phyloP scores from a whole-genome alignment of 2,329 filamentous ascomycete species.

The Cladosporium velox region DNA sequence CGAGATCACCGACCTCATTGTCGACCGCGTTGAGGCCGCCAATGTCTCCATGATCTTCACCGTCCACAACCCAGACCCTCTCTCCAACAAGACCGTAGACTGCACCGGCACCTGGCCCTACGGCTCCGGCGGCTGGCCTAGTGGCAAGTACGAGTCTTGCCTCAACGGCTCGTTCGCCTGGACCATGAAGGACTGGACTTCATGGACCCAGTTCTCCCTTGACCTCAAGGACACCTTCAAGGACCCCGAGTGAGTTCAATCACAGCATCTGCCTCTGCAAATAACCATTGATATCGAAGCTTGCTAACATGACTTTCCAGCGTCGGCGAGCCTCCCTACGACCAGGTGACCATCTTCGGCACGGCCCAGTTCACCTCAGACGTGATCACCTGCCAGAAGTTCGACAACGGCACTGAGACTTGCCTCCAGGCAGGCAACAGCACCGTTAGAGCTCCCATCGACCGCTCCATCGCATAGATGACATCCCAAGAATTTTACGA shows the following conservation, averaged over 20 bases:
- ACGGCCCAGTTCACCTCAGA: constrained; percentile 13
- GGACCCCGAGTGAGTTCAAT: constrained; percentile 32
- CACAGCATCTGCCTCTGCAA: constrained; percentile 4
- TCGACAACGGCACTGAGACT: neutral
- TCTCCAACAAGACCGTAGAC: constrained; percentile 29
- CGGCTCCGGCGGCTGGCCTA: constrained; percentile 27
- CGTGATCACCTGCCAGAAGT: neutral
- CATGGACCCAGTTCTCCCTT: constrained; percentile 29
- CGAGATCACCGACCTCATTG: constrained; percentile 27
- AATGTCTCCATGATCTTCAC: constrained; percentile 33
- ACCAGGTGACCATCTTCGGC: constrained; percentile 33
- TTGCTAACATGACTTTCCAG: constrained; percentile 24
- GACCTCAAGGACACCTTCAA: constrained; percentile 32
- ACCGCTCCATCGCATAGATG: constrained; percentile 14
- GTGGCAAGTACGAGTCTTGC: constrained; percentile 29
- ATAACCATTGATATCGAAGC: neutral
- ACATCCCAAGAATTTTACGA: neutral
- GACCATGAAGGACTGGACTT: constrained; percentile 28
- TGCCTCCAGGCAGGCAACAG: constrained; percentile 7
- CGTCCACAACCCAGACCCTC: constrained; percentile 34
- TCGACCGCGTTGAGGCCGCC: constrained; percentile 24
- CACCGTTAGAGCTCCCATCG: constrained; percentile 16
- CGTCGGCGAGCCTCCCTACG: constrained; percentile 34
- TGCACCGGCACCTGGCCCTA: constrained; percentile 32
- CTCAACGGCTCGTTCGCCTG: constrained; percentile 30